Conservation (phyloP, 2,329 filamentous ascomycete species). For the Colletotrichum sp. region DNA sequence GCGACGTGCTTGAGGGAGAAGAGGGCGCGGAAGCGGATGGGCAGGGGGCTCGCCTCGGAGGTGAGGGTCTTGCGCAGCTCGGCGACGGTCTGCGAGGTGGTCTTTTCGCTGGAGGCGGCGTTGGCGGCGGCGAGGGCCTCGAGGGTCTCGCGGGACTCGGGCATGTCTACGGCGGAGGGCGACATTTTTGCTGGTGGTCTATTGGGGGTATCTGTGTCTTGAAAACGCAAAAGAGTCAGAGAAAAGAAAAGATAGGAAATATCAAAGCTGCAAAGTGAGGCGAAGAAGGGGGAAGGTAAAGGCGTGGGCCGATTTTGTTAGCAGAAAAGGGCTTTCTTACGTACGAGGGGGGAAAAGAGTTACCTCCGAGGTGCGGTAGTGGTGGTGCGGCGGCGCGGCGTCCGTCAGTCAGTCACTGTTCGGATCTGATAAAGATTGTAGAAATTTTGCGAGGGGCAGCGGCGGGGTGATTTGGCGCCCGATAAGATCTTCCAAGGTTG, state of each 20-base stretch:
- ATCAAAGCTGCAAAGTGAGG: not conserved
- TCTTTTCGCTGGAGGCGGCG: not conserved
- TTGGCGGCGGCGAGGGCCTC: constrained; percentile 17
- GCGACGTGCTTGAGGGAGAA: constrained; percentile 98
- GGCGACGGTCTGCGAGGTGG: constrained; percentile 44
- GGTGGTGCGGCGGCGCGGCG: not conserved
- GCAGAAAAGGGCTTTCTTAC: not conserved
- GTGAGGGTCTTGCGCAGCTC: constrained; percentile 77
- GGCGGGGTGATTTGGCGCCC: constrained; percentile 14
- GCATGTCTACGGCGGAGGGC: constrained; percentile 20
- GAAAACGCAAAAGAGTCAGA: not conserved
- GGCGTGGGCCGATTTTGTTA: constrained; percentile 4
- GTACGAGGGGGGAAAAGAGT: not conserved
- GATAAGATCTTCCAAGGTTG: constrained; percentile 14
- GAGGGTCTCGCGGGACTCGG: constrained; percentile 16
- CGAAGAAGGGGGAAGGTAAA: not conserved
- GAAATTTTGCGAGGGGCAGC: constrained; percentile 21
- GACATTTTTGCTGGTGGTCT: constrained; percentile 24
- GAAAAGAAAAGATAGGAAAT: not conserved
- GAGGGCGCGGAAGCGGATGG: constrained; percentile 90
- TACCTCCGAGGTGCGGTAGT: constrained; percentile 14
- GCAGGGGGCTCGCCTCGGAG: constrained; percentile 81
- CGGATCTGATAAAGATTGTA: constrained; percentile 16
- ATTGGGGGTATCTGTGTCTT: not conserved
- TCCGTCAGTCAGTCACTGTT: not conserved